Percentiles rank a stretch among this genome's conserved stretches.
These are phyloP conservation scores for Pueraria montana DNA, from an alignment of 306 rosid genomes.

Conservation along the genomic window DNA sequence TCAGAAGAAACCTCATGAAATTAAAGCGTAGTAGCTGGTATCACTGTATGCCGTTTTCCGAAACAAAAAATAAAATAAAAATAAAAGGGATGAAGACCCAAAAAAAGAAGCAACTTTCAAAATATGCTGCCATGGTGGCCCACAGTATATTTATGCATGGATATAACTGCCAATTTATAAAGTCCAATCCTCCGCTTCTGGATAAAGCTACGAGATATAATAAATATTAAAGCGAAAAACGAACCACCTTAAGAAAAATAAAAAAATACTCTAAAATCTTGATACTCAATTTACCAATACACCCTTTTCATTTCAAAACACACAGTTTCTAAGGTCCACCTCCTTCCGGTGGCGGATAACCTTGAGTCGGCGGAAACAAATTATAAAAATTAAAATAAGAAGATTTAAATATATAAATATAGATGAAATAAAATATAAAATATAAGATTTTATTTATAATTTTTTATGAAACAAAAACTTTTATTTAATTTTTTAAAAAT, in stretches of 20 bases:
- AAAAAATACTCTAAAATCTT: not conserved
- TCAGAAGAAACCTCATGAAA: too few species aligned
- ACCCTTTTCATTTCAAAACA: conserved; percentile 36
- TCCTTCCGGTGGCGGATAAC: conserved; percentile 46
- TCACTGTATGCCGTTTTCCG: not conserved
- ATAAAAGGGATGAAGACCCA: not conserved
- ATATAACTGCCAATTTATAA: conserved; percentile 51
- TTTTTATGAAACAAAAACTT: too few species aligned
- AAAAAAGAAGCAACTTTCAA: conserved; percentile 36
- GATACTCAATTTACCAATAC: conserved; percentile 2
- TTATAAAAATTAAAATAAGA: too few species aligned
- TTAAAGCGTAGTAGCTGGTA: not conserved
- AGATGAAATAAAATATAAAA: too few species aligned
- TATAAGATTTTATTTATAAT: too few species aligned
- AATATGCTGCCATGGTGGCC: conserved; percentile 55
- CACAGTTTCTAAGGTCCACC: conserved; percentile 38
- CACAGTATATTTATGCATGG: conserved; percentile 57
- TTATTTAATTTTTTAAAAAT: too few species aligned
- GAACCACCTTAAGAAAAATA: not conserved
- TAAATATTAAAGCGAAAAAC: not conserved
- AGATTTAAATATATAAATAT: too few species aligned
- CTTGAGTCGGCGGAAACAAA: too few species aligned
- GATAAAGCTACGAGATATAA: conserved; percentile 36
- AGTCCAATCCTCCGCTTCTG: conserved; percentile 46
- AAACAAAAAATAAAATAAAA: not conserved